Evolutionary conservation across 805 yeast genomes (phyloP), one percentile per base, ranked within the genome.

Genomic region (Lachancea meyersii): DNA sequence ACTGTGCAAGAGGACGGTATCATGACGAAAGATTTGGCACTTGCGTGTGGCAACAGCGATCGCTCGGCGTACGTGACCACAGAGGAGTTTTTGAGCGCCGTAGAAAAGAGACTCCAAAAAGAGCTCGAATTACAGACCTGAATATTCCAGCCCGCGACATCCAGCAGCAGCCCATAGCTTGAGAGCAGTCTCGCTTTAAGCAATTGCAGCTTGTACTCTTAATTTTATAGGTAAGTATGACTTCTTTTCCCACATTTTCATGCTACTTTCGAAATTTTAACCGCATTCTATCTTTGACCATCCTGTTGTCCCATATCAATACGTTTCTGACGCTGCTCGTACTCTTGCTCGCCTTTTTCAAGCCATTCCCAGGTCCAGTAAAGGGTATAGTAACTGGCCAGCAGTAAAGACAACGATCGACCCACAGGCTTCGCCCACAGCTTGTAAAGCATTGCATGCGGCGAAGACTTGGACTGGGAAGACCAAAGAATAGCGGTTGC

Each of bases 1-100:
- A 80, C 88, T 20, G 93, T 84, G 39, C 80, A 79, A 50, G 69
- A 69, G 48, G 89, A 82, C 57, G 82, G 83, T 47, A 76, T 81
- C 52, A 82, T 83, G 89, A 84, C 93, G 44, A 84, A 84, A 61
- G 93, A 84, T 61, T 73, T 84, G 60, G 91, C 93, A 11, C 69
- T 83, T 48, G 81, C 87, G 39, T 72, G 75, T 55, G 85, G 85
- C 48, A 74, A 72, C 50, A 72, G 79, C 46, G 75, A 73, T 37
- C 74, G 85, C 64, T 65, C 71, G 8, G 68, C 80, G 32, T 82
- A 77, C 53, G 91, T 81, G 38, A 78, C 83, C 47, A 84, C 91
- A 41, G 75, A 78, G 46, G 89, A 82, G 58, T 85, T 85, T 63
- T 70, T 85, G 51, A 84, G 81, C 49, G 87, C 88, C 31, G 93